Percentiles rank a stretch among this genome's conserved stretches.
phyloP scores from a whole-genome alignment of 495 filamentous ascomycete species.

The Tuber brumale region DNA sequence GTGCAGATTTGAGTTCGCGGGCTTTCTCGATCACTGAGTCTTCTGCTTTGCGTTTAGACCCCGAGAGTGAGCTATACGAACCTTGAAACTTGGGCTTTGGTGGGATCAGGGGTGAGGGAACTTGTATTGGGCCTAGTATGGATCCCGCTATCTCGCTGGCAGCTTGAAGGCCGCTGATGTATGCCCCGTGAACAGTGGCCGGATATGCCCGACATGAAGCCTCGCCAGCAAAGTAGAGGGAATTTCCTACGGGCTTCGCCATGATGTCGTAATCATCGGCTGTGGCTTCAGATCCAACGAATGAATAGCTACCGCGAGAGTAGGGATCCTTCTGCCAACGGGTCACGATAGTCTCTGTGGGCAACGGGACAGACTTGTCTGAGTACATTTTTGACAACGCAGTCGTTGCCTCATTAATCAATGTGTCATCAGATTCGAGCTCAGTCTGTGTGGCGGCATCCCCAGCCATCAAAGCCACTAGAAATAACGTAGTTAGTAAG shows the following conservation, averaged over 20 bases:
- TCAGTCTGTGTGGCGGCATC: constrained; percentile 89
- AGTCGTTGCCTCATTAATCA: constrained; percentile 70
- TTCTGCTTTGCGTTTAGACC: constrained; percentile 52
- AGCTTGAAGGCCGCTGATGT: constrained; percentile 82
- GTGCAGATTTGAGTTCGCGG: constrained; percentile 51
- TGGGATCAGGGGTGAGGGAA: constrained; percentile 66
- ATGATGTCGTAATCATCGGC: constrained; percentile 89
- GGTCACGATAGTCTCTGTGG: constrained; percentile 84
- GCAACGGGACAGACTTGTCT: constrained; percentile 60
- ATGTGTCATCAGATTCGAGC: constrained; percentile 59
- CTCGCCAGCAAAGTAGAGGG: constrained; percentile 89
- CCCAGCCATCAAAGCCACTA: constrained; percentile 87
- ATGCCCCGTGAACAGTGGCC: constrained; percentile 93
- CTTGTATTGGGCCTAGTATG: constrained; percentile 70
- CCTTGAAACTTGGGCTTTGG: constrained; percentile 52
- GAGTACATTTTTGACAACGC: constrained; percentile 63
- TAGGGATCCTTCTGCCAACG: constrained; percentile 86
- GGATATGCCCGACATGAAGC: constrained; percentile 93
- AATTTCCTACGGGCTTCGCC: constrained; percentile 73
- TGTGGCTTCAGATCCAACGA: constrained; percentile 69
- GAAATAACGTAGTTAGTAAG: constrained; percentile 15
- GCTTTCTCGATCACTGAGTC: constrained; percentile 36
- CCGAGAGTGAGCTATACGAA: constrained; percentile 43
- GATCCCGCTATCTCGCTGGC: constrained; percentile 75
- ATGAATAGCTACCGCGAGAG: constrained; percentile 88